Evolutionary conservation across 495 filamentous ascomycete genomes (phyloP).

Genomic region (Podospora tetraspora): DNA sequence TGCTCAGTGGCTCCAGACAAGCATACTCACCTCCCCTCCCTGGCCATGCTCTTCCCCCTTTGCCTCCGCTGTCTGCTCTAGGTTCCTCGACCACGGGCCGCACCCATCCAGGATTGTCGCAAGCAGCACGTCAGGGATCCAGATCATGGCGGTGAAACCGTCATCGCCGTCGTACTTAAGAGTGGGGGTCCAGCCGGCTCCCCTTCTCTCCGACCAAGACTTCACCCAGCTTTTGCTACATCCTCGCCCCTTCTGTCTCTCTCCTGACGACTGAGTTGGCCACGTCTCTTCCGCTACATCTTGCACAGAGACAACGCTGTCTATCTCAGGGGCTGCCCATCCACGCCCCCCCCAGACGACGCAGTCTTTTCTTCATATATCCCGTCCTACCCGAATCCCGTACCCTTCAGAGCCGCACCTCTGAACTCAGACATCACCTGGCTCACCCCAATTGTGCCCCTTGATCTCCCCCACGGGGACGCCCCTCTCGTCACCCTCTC

Average conservation of each 20-base stretch:
- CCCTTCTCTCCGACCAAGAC: constrained; percentile 12
- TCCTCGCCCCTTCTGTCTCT: constrained; percentile 8
- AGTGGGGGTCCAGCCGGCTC: constrained; percentile 25
- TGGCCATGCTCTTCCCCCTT: constrained; percentile 19
- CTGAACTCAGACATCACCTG: constrained; percentile 3
- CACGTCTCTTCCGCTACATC: constrained; percentile 3
- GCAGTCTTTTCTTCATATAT: not conserved
- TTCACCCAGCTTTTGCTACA: constrained; percentile 18
- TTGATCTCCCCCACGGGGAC: constrained; percentile 24
- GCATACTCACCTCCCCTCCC: constrained; percentile 22
- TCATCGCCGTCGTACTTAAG: constrained; percentile 25
- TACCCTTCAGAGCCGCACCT: constrained; percentile 18
- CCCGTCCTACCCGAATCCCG: not conserved
- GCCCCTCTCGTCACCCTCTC: constrained; percentile 18
- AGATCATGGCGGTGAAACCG: constrained; percentile 27
- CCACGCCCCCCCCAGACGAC: not conserved
- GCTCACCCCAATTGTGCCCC: constrained; percentile 15
- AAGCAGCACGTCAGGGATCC: constrained; percentile 28
- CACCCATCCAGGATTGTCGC: constrained; percentile 28
- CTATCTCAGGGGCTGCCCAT: not conserved
- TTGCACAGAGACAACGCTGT: not conserved
- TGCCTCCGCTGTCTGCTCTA: constrained; percentile 10
- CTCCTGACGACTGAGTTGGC: constrained; percentile 1
- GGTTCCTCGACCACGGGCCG: constrained; percentile 16
- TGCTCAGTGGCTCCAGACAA: constrained; percentile 19